Conservation (phyloP, 2,329 filamentous ascomycete species). For the Alternaria dauci region DNA sequence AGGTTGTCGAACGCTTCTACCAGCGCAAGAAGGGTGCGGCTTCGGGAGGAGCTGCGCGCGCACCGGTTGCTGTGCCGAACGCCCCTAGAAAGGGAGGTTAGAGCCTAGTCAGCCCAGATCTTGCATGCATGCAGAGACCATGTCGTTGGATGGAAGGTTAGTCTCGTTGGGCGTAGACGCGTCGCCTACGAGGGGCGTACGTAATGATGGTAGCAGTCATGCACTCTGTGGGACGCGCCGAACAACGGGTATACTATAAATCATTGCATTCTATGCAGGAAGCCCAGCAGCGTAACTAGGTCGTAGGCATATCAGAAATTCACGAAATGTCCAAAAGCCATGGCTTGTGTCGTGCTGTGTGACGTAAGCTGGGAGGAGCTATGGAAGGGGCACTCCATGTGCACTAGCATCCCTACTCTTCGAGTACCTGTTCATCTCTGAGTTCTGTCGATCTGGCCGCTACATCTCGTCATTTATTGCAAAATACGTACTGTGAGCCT, state of each 20-base stretch:
- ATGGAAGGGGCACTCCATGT: not conserved
- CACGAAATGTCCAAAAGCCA: not conserved
- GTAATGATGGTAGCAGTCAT: constrained; percentile 1
- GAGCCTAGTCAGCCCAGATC: not conserved
- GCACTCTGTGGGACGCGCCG: not conserved
- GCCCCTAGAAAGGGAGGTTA: constrained; percentile 43
- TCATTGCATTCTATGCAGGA: not conserved
- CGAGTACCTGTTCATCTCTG: too few species aligned
- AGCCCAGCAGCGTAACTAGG: not conserved
- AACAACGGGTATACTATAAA: not conserved
- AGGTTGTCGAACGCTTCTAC: constrained; percentile 57
- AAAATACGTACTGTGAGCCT: fast-evolving
- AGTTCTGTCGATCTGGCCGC: too few species aligned
- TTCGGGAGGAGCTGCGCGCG: constrained; percentile 28
- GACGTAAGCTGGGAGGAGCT: not conserved
- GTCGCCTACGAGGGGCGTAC: not conserved
- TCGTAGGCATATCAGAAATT: constrained; percentile 11
- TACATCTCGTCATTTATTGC: not conserved
- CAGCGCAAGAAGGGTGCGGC: constrained; percentile 51
- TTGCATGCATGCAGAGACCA: not conserved
- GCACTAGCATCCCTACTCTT: not conserved
- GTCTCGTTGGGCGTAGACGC: fast-evolving
- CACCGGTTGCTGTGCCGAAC: constrained; percentile 43
- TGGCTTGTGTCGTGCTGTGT: not conserved
- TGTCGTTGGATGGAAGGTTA: not conserved